These are phyloP conservation scores for Penicillium goetzii DNA, from an alignment of 495 filamentous ascomycete species.

Conservation along the genomic window DNA sequence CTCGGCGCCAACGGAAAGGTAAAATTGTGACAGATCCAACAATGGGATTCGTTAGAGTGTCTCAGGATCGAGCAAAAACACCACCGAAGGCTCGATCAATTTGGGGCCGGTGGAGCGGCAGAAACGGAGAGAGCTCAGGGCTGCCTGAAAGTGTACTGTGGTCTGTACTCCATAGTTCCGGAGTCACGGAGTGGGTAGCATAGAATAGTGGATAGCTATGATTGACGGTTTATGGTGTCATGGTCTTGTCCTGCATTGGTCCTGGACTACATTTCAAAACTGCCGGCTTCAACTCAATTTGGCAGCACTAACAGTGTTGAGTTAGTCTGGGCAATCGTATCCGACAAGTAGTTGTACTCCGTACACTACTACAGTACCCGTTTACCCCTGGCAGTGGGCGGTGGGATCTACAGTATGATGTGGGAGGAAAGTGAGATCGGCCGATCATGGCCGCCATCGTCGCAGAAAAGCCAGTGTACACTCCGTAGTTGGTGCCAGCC, in stretches of 20 bases:
- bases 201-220: neutral
- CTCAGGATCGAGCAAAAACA: neutral
- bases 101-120: neutral
- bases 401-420: conserved; percentile 1
- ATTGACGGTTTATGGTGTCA: neutral
- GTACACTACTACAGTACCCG: no score
- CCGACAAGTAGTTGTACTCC: conserved; percentile 15
- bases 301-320: neutral
- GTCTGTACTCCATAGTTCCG: neutral
- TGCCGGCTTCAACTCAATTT: conserved; percentile 34
- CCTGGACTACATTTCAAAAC: conserved; percentile 11
- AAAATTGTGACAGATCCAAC: conserved; percentile 20
- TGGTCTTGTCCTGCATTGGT: conserved; percentile 1
- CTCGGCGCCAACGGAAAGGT: conserved; percentile 9
- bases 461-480: neutral
- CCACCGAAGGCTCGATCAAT: neutral
- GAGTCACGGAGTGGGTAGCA: neutral
- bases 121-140: neutral
- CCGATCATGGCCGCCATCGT: conserved; percentile 14
- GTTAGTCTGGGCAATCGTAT: conserved; percentile 18
- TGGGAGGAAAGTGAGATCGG: conserved; percentile 17
- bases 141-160: neutral
- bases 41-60: neutral
- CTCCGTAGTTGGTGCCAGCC: neutral
- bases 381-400: neutral